These are phyloP conservation scores for Corymbia maculata DNA, from an alignment of 345 rosid species.

Conservation along the genomic window DNA sequence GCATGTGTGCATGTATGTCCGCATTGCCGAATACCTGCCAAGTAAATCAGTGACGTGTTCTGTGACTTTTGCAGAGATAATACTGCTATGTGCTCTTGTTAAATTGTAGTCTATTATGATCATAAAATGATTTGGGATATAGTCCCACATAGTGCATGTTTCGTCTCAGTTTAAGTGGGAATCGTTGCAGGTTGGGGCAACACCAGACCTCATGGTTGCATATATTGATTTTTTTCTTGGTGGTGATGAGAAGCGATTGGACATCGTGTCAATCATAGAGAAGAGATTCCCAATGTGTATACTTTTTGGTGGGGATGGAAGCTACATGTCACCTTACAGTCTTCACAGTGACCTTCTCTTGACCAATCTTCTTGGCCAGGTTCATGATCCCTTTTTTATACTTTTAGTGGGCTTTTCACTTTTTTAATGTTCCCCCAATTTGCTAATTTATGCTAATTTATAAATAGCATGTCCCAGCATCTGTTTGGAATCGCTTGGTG, in stretches of 20 bases:
- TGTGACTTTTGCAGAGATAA: neutral
- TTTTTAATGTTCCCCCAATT: neutral
- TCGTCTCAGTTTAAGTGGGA: neutral
- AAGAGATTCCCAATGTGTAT: slow-evolving; percentile 95
- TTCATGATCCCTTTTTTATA: slow-evolving; percentile 1
- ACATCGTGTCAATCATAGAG: slow-evolving; percentile 78
- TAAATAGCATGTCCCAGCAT: slow-evolving; percentile 76
- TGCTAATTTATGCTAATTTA: neutral
- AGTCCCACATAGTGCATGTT: neutral
- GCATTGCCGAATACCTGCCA: neutral
- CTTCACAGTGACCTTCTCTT: slow-evolving; percentile 70
- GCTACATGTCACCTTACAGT: slow-evolving; percentile 94
- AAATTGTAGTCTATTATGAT: neutral
- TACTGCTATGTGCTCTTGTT: neutral
- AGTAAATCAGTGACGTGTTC: neutral
- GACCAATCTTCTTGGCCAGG: slow-evolving; percentile 97
- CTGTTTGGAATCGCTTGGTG: slow-evolving; percentile 91
- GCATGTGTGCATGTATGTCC: neutral
- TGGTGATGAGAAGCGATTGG: slow-evolving; percentile 96
- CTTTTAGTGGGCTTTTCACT: neutral
- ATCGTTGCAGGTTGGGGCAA: slow-evolving; percentile 80
- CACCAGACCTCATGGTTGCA: slow-evolving; percentile 93
- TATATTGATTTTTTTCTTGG: slow-evolving; percentile 94
- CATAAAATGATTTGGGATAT: neutral
- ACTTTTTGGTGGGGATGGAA: slow-evolving; percentile 93